These are phyloP conservation scores for Aspergillus novofumigatus DNA, from an alignment of 2,329 filamentous ascomycete genomes.

Conservation along the genomic window DNA sequence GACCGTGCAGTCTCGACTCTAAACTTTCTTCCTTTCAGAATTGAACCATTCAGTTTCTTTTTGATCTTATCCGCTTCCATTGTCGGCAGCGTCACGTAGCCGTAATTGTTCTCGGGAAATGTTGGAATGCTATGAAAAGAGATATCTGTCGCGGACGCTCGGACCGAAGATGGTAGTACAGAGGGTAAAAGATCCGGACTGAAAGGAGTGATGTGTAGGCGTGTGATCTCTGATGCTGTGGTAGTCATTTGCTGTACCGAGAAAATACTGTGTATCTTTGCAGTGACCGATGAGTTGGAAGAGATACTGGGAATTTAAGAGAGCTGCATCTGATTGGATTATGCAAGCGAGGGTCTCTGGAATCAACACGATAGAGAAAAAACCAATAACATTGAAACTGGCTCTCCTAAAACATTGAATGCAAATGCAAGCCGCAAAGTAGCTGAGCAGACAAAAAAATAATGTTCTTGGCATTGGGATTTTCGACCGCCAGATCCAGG, in stretches of 20 bases:
- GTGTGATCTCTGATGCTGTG: conserved; percentile 29
- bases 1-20: conserved; percentile 76
- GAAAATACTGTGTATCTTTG: not conserved
- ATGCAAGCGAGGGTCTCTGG: not conserved
- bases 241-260: conserved; percentile 17
- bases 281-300: not conserved
- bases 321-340: not conserved
- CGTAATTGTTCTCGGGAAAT: conserved; percentile 86
- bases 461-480: conserved; percentile 4
- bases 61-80: conserved; percentile 85
- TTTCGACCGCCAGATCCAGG: conserved; percentile 12
- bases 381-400: not conserved
- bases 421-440: not conserved
- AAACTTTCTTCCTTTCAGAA: conserved; percentile 80
- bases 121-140: conserved; percentile 85
- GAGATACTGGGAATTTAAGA: not conserved
- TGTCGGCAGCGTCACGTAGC: conserved; percentile 76
- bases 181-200: conserved; percentile 68
- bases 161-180: conserved; percentile 65
- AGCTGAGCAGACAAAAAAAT: not conserved
- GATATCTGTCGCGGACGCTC: conserved; percentile 67
- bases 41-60: conserved; percentile 83
- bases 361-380: not conserved
- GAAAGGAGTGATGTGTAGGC: conserved; percentile 86
- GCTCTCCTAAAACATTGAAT: not conserved